phyloP scores from a whole-genome alignment of 2,329 filamentous ascomycete species.

The Diaporthe humulicola region DNA sequence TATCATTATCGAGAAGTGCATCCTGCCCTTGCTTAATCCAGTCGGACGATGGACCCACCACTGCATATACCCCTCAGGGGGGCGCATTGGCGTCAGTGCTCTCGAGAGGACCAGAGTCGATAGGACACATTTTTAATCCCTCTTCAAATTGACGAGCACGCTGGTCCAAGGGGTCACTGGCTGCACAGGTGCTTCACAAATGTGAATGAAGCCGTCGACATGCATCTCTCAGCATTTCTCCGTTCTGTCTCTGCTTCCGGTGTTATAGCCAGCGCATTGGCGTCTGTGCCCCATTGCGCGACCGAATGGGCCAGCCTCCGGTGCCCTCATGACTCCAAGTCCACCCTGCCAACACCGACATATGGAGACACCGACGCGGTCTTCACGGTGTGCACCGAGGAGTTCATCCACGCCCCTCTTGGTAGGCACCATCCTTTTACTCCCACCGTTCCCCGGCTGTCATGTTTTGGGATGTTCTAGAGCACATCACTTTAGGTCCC shows the following conservation, averaged over 20 bases:
- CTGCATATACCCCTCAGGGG: background rate
- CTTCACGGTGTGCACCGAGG: constrained; percentile 46
- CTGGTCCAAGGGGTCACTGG: background rate
- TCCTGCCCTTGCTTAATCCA: background rate
- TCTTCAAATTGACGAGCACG: background rate
- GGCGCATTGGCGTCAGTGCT: background rate
- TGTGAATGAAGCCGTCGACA: background rate
- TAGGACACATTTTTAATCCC: background rate
- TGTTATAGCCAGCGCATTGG: background rate
- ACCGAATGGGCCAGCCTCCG: constrained; percentile 39
- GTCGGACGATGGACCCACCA: background rate
- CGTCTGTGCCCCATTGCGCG: background rate
- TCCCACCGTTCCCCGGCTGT: background rate
- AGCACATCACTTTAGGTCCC: background rate
- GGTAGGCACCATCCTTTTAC: background rate
- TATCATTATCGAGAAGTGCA: background rate
- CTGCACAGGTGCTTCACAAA: background rate
- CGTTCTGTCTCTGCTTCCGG: background rate
- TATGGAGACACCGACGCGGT: constrained; percentile 43
- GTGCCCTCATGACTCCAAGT: constrained; percentile 36
- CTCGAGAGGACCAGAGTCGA: background rate
- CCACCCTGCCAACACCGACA: constrained; percentile 41
- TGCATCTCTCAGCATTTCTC: background rate
- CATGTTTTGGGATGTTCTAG: background rate
- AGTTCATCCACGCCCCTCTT: constrained; percentile 41